Percentiles rank a stretch among this genome's conserved stretches.
Evolutionary conservation across 139 green algal genomes (phyloP).

Genomic region (Gonium pectorale): DNA sequence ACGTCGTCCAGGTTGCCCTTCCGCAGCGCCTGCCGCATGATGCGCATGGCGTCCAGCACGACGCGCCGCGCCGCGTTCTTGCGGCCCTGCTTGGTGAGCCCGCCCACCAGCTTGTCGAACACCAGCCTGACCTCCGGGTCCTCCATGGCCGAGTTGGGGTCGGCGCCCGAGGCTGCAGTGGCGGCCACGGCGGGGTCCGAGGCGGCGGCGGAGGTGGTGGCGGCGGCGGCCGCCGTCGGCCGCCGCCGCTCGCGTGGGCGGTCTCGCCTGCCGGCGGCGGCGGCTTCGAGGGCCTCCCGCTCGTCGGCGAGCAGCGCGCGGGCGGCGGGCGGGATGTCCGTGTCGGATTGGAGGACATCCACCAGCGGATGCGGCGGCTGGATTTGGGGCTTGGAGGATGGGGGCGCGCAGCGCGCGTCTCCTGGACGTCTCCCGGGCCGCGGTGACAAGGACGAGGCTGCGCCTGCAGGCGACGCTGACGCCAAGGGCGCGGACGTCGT

Average conservation of each 20-base stretch:
- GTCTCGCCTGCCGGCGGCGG: neutral
- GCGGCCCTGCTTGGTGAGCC: slow-evolving; percentile 39
- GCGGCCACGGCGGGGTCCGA: neutral
- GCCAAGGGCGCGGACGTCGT: too few species aligned
- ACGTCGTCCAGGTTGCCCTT: slow-evolving; percentile 33
- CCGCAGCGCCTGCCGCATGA: slow-evolving; percentile 13
- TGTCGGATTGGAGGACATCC: neutral
- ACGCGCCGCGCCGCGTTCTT: slow-evolving; percentile 35
- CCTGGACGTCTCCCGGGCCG: too few species aligned
- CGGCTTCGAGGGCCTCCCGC: neutral
- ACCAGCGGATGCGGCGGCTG: neutral
- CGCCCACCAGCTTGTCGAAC: slow-evolving; percentile 46
- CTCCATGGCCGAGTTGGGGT: neutral
- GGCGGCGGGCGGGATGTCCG: neutral
- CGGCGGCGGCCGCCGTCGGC: neutral
- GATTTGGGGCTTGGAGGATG: too few species aligned
- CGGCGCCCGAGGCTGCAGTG: neutral
- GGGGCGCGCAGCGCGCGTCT: too few species aligned
- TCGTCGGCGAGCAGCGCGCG: slow-evolving; percentile 15
- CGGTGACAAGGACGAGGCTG: too few species aligned
- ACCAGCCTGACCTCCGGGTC: slow-evolving; percentile 2
- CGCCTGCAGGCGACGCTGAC: too few species aligned
- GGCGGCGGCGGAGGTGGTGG: too few species aligned
- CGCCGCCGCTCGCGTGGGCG: neutral
- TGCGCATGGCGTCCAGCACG: slow-evolving; percentile 31